These are phyloP conservation scores for Orychophragmus violaceus DNA, from an alignment of 345 rosid genomes.

Conservation along the genomic window DNA sequence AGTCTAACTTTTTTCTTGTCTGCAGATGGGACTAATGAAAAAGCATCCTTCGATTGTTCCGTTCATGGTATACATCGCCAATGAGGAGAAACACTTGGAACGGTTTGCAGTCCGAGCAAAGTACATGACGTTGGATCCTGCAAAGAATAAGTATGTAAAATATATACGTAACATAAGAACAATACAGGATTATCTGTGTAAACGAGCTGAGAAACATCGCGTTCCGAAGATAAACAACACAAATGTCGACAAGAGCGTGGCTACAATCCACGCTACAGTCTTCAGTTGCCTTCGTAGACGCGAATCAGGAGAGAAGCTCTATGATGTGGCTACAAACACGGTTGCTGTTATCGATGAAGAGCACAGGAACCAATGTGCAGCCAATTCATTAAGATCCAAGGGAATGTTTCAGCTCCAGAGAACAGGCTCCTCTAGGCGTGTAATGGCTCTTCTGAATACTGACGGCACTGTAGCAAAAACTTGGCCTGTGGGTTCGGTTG, in stretches of 20 bases:
- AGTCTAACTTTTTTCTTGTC: not conserved
- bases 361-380: constrained; percentile 89
- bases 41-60: constrained; percentile 98
- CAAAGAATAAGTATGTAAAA: constrained; percentile 92
- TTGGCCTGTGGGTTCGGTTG: constrained; percentile 78
- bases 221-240: constrained; percentile 97
- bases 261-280: constrained; percentile 93
- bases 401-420: constrained; percentile 97
- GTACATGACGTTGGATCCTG: constrained; percentile 97
- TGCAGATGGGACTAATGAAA: constrained; percentile 99
- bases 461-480: constrained; percentile 98
- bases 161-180: constrained; percentile 92
- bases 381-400: constrained; percentile 85
- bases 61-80: constrained; percentile 91
- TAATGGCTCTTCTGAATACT: constrained; percentile 89
- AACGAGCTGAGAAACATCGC: constrained; percentile 96
- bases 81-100: constrained; percentile 95
- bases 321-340: constrained; percentile 69
- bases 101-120: constrained; percentile 99
- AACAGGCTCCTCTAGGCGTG: constrained; percentile 85
- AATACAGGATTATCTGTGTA: constrained; percentile 91
- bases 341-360: constrained; percentile 78
- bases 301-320: constrained; percentile 81
- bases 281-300: constrained; percentile 93
- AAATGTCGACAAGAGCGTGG: constrained; percentile 96